Percentiles rank a stretch among this genome's conserved stretches.
phyloP scores from a whole-genome alignment of 2,329 filamentous ascomycete genomes.

The Aspergillus hortae region DNA sequence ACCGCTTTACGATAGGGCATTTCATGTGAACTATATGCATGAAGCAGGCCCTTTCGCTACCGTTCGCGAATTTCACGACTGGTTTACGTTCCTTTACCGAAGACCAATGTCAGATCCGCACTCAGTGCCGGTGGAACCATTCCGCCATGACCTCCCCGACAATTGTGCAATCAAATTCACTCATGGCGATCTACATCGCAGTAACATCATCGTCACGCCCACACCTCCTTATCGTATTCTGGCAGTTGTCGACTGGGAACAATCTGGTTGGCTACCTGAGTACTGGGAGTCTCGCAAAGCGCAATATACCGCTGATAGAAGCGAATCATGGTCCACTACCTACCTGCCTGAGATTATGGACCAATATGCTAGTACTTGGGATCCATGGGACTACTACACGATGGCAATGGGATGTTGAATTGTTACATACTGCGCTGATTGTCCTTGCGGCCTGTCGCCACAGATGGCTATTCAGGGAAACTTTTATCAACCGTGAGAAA shows the following conservation, averaged over 20 bases:
- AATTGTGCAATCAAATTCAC: constrained; percentile 31
- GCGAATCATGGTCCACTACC: constrained; percentile 22
- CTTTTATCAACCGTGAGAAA: too few relatives aligned
- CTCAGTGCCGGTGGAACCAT: constrained; percentile 23
- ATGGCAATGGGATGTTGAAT: not conserved
- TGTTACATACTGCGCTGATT: not conserved
- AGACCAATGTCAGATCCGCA: constrained; percentile 22
- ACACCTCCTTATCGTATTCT: constrained; percentile 17
- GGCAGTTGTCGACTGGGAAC: constrained; percentile 31
- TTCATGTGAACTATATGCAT: constrained; percentile 13
- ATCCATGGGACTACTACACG: constrained; percentile 24
- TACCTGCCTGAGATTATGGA: constrained; percentile 31
- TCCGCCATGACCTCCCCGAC: constrained; percentile 27
- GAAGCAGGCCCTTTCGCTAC: constrained; percentile 28
- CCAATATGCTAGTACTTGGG: constrained; percentile 22
- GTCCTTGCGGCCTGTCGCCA: too few relatives aligned
- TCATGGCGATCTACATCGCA: constrained; percentile 33
- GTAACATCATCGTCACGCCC: constrained; percentile 29
- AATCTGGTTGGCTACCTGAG: constrained; percentile 28
- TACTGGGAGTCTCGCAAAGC: constrained; percentile 33
- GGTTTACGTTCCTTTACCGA: constrained; percentile 25
- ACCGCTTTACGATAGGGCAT: constrained; percentile 22
- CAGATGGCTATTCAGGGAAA: too few relatives aligned
- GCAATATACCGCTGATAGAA: constrained; percentile 16
- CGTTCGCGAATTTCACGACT: constrained; percentile 30